A percentile compares a stretch with the other conserved stretches of the same genome.
Evolutionary conservation across 192 early-diverging fungal genomes (phyloP).

Genomic region (Oehlia diaphana): DNA sequence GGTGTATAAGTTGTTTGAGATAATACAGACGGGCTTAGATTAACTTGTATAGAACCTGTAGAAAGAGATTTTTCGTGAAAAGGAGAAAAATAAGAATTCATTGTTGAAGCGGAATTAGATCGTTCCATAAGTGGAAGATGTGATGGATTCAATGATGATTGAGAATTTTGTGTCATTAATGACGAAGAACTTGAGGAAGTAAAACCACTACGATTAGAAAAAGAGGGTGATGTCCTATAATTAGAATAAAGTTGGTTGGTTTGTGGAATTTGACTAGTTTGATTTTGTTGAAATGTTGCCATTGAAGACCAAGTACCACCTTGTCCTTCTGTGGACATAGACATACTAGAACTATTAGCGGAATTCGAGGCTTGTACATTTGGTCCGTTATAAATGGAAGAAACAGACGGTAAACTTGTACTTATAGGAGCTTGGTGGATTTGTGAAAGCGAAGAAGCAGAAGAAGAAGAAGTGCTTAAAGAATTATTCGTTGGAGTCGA

Average conservation of each 20-base stretch:
- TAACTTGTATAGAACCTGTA: conserved; percentile 10
- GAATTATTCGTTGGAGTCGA: conserved; percentile 16
- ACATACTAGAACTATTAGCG: not conserved
- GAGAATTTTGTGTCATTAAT: not conserved
- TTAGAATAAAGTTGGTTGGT: not conserved
- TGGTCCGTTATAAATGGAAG: not conserved
- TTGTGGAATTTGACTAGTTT: not conserved
- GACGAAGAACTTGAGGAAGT: conserved; percentile 5
- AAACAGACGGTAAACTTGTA: conserved; percentile 15
- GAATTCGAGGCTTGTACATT: not conserved
- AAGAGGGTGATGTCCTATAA: not conserved
- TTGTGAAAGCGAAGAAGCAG: conserved; percentile 12
- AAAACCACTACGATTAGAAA: not conserved
- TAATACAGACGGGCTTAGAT: not conserved
- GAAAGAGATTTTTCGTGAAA: conserved; percentile 20
- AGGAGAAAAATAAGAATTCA: not conserved
- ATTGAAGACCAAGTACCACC: not conserved
- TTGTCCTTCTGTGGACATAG: not conserved
- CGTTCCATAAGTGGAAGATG: not conserved
- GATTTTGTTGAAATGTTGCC: not conserved
- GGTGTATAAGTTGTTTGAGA: not conserved
- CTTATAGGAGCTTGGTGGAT: conserved; percentile 17
- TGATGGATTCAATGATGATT: not conserved
- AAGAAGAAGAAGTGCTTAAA: conserved; percentile 27
- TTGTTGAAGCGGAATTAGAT: not conserved